These are phyloP conservation scores for Alternaria sp. DNA, from an alignment of 2,329 filamentous ascomycete genomes.

Conservation along the genomic window DNA sequence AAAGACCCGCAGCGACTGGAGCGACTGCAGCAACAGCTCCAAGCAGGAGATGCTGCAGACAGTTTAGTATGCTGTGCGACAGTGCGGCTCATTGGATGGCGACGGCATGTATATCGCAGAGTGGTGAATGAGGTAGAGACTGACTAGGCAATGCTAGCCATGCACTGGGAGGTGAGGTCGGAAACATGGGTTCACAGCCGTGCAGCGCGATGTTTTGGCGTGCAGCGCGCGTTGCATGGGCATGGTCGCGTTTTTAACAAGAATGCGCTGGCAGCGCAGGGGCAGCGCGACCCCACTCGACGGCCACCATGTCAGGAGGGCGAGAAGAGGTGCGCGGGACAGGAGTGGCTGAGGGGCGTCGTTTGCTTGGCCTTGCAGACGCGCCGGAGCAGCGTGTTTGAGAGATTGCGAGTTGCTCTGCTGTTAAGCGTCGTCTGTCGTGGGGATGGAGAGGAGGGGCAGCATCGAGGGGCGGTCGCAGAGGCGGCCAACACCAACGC, in stretches of 20 bases:
- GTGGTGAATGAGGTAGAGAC: slow-evolving; percentile 19
- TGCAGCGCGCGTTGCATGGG: slow-evolving; percentile 31
- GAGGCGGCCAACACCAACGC: slow-evolving; percentile 27
- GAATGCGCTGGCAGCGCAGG: slow-evolving; percentile 26
- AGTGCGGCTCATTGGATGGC: slow-evolving; percentile 34
- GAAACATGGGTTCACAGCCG: slow-evolving; percentile 41
- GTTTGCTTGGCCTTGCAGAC: slow-evolving; percentile 8
- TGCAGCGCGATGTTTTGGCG: slow-evolving; percentile 41
- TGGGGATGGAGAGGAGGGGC: slow-evolving; percentile 7
- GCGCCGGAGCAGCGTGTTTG: slow-evolving; percentile 21
- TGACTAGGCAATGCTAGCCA: slow-evolving; percentile 26
- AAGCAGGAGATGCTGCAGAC: slow-evolving; percentile 34
- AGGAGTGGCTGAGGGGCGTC: slow-evolving; percentile 27
- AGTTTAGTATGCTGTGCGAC: slow-evolving; percentile 30
- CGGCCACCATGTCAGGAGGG: slow-evolving; percentile 32
- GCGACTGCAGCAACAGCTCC: slow-evolving; percentile 27
- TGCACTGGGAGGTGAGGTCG: slow-evolving; percentile 42
- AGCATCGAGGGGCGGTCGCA: slow-evolving; percentile 28
- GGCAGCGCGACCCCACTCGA: slow-evolving; percentile 31
- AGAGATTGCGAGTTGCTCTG: slow-evolving; percentile 8
- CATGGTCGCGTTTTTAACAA: slow-evolving; percentile 36
- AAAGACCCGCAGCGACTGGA: slow-evolving; percentile 19
- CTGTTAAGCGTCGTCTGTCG: slow-evolving; percentile 10
- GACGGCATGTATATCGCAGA: slow-evolving; percentile 7
- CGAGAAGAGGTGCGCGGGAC: slow-evolving; percentile 22